Base-by-base conservation (phyloP, 495 filamentous ascomycete species). In the Talaromyces liani region DNA sequence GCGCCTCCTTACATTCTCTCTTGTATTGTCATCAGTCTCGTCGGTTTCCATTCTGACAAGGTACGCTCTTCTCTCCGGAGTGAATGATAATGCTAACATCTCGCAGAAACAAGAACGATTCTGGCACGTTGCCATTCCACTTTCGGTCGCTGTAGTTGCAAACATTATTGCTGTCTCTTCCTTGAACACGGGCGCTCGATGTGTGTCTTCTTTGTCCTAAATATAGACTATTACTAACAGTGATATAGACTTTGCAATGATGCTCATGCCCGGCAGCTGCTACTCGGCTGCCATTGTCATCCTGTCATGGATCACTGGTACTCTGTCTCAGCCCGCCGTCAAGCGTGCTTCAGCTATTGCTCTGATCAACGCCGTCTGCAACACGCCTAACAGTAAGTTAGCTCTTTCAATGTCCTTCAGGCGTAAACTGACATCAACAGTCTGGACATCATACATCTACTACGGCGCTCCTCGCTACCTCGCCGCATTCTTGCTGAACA, bases 1-100 rank as follows among this genome's bases (percentile, higher is more conserved):
- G 88, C 87, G 0, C 91, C 91, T 1, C 88, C 88, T 3, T 91
- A 91, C 69, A 82, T 88, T 6, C 79, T 94, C 7, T 84, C 81
- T 34, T 88, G 93, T 27, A 82, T 91, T 34, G 85, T 81, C 22
- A 66, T 66, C 53, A 62, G 62, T 24, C 10, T 66, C 18, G 61
- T 62, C 31, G 64, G 64, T 8, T 66, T 63, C 16, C 64, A 66
- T 31, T 66, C 64, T 6, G 64, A 66, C 31, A 66, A 63, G 64
- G 64, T 66, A 63, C 39, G 53, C 6, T 22, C 4, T 1, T 4
- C 22, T 29, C 18, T 6, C n/a, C 6, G 6, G 18, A 14, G 7
- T 14, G 4, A 5, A 16, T 49, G 1, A 20, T 5, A 9, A 41
- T 55, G 16, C 51, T 65, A 27, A 62, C 22, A 18, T 10, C 1